phyloP scores from a whole-genome alignment of 176 grass and related monocot genomes.

The Bonia amplexicaulis region DNA sequence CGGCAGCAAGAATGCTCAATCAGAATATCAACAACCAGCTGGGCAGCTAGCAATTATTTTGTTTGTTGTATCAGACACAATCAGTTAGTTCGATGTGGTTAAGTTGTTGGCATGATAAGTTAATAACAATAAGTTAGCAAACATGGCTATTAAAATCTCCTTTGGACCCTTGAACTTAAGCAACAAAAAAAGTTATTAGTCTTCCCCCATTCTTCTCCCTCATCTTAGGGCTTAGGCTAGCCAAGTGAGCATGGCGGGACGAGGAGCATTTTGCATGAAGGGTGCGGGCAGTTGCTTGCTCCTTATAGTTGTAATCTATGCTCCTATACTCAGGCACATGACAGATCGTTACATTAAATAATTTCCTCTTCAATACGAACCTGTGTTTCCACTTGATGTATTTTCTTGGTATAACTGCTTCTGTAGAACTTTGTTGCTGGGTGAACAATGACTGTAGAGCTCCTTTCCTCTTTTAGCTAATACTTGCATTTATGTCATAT shows the following conservation, averaged over 20 bases:
- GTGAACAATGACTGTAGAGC: neutral
- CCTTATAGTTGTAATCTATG: neutral
- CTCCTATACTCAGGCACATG: neutral
- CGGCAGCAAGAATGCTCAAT: neutral
- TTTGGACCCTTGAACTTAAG: neutral
- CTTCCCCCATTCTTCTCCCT: neutral
- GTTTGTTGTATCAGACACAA: neutral
- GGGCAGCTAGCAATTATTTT: neutral
- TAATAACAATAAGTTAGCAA: neutral
- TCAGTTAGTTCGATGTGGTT: neutral
- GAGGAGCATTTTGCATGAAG: neutral
- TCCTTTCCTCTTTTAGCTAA: neutral
- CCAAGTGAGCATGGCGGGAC: neutral
- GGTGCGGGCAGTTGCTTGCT: neutral
- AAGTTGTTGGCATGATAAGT: neutral
- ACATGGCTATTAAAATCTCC: neutral
- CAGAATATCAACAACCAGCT: neutral
- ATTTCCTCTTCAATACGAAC: neutral
- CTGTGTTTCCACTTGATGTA: neutral
- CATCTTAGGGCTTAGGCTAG: neutral
- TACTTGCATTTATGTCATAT: neutral
- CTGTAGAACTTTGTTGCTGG: neutral
- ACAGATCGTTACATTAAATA: neutral
- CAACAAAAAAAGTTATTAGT: neutral
- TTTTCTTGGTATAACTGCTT: neutral